A percentile compares a stretch with the other conserved stretches of the same genome.
Evolutionary conservation across 139 green algal species (phyloP).

Genomic region (Parachlorella kessleri): DNA sequence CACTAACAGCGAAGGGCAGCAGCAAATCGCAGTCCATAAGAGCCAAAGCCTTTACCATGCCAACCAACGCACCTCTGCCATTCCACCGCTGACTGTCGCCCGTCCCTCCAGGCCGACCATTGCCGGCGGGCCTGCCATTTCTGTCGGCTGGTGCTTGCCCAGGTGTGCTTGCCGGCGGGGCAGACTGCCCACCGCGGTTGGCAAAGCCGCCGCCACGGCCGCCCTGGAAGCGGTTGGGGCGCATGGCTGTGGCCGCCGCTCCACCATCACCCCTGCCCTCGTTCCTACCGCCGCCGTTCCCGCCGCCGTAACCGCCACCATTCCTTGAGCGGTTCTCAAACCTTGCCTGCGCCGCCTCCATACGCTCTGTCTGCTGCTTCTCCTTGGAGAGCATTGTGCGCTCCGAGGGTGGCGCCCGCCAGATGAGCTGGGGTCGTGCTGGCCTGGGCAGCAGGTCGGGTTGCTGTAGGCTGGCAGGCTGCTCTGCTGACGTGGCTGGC

Average conservation of each 20-base stretch:
- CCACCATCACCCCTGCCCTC: background rate
- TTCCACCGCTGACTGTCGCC: too few species aligned
- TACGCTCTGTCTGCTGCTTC: conserved; percentile 5
- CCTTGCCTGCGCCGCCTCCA: background rate
- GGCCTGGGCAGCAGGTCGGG: conserved; percentile 7
- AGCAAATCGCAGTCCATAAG: too few species aligned
- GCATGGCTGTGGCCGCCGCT: too few species aligned
- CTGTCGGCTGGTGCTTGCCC: too few species aligned
- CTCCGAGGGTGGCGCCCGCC: conserved; percentile 11
- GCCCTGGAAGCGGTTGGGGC: background rate
- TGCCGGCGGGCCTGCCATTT: too few species aligned
- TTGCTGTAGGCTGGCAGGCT: background rate
- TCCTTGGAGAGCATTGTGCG: conserved; percentile 24
- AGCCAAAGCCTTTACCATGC: too few species aligned
- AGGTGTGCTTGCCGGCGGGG: too few species aligned
- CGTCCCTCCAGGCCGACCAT: too few species aligned
- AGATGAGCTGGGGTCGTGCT: conserved; percentile 14
- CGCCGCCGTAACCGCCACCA: background rate
- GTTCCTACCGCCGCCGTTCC: background rate
- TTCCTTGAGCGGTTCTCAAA: background rate
- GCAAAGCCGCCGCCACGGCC: background rate
- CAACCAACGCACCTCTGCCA: too few species aligned
- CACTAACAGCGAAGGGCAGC: too few species aligned
- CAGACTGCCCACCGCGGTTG: too few species aligned
- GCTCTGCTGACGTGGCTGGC: background rate